Base-by-base conservation (phyloP, 23 red algal species). In the Gracilaria domingensis region DNA sequence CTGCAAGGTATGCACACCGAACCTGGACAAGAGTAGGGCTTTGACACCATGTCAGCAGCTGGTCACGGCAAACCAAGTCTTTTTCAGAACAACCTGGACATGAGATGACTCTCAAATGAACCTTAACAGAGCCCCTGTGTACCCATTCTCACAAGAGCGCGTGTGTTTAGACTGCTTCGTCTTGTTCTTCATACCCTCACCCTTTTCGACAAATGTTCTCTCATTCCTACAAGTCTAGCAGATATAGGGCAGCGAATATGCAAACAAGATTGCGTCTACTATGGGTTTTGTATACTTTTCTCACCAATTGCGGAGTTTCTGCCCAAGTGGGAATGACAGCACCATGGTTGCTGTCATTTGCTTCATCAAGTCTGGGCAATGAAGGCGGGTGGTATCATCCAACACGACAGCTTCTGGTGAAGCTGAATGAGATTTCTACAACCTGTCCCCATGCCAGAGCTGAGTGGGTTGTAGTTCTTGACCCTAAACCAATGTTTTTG, bases 271-370 rank as follows among this genome's bases (percentile, higher is more conserved):
- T 69, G 64, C 30, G 64, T 69, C 3, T 69, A 9, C 32, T 69
- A 4, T 37, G 28, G 2, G 64, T 37, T 2, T 18, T 69, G 30
- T 18, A 69, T 20, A 32, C 28, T 37, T 28, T 77, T 40, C 45
- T 77, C 0, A 28, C 72, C 4, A 77, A 77, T 51, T 50, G 12
- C 13, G 72, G 39, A 14, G 45, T 51, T 51, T 77, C 39, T 17
- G 72, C 72, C 1, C 72, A 77, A 50, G 39, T 77, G 23, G 45
- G 39, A 45, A 77, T 50, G 3, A 30, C 72, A 13, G 39, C 4
- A 26, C 72, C 72, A 77, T 77, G 72, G 72, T 20, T 77, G 20
- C 72, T 77, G 9, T 77, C 72, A 13, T 50, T 77, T 49, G 72
- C 72, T 28, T 77, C 72, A 25, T 77, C 72, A 8, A 45, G 21